phyloP scores from a whole-genome alignment of 495 filamentous ascomycete genomes.

The Gamarada debralockiae region DNA sequence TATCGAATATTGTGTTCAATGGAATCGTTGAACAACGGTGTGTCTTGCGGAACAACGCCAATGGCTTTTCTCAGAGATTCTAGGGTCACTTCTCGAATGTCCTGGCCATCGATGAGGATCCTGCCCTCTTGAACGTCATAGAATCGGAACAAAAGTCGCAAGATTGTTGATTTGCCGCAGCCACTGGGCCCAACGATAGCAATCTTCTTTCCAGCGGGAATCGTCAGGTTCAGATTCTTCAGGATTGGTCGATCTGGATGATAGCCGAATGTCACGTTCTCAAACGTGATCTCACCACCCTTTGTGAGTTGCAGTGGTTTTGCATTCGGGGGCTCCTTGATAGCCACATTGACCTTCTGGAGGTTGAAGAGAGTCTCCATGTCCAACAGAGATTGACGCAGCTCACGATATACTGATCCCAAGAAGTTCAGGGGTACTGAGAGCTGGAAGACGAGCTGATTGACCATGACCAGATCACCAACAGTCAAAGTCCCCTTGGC shows the following conservation, averaged over 20 bases:
- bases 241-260: constrained; percentile 83
- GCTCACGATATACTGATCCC: constrained; percentile 91
- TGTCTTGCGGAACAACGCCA: constrained; percentile 96
- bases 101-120: constrained; percentile 90
- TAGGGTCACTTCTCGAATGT: constrained; percentile 76
- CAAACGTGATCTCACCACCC: constrained; percentile 87
- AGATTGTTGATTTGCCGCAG: constrained; percentile 92
- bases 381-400: constrained; percentile 89
- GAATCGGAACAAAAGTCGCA: constrained; percentile 87
- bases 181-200: constrained; percentile 94
- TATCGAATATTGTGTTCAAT: constrained; percentile 95
- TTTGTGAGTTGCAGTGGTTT: constrained; percentile 64
- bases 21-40: constrained; percentile 92
- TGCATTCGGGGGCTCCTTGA: constrained; percentile 72
- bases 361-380: constrained; percentile 99
- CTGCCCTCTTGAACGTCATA: constrained; percentile 87
- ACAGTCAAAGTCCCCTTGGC: constrained; percentile 77
- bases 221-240: constrained; percentile 77
- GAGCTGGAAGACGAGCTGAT: constrained; percentile 97
- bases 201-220: constrained; percentile 92
- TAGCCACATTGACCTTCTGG: constrained; percentile 93
- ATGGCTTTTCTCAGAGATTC: constrained; percentile 82
- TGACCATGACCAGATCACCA: constrained; percentile 97
- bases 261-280: constrained; percentile 95
- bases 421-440: constrained; percentile 96